Percentiles rank a stretch among this genome's conserved stretches.
phyloP scores from a whole-genome alignment of 2,329 filamentous ascomycete genomes.

The Alternaria triticimaculans region DNA sequence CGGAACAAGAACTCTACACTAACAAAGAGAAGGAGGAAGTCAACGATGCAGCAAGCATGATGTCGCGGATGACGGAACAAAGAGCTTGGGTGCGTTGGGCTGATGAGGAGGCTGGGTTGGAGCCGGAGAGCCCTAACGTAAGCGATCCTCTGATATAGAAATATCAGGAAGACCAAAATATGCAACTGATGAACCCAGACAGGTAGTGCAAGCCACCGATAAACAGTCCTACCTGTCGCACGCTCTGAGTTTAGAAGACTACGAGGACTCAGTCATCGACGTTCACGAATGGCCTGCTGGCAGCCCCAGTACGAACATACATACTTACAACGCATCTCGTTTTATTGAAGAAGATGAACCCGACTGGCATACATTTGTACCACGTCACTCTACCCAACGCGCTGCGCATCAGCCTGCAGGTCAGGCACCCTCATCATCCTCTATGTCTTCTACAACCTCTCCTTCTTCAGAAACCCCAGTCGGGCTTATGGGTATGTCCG shows the following conservation, averaged over 20 bases:
- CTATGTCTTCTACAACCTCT: neutral
- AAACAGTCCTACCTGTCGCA: neutral
- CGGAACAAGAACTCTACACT: no score
- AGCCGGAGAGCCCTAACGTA: neutral
- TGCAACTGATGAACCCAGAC: neutral
- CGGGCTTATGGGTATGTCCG: neutral
- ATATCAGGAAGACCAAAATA: neutral
- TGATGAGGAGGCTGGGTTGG: neutral
- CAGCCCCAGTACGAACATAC: neutral
- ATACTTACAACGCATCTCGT: neutral
- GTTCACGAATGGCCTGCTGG: neutral
- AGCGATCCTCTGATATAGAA: neutral
- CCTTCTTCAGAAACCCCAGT: neutral
- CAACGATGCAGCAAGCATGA: neutral
- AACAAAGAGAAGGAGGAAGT: neutral
- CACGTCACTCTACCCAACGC: neutral
- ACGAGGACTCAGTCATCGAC: neutral
- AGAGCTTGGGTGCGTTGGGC: neutral
- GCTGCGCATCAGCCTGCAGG: neutral
- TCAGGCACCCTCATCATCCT: neutral
- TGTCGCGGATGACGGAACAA: neutral
- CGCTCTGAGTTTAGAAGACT: neutral
- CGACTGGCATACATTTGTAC: neutral
- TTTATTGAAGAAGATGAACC: neutral
- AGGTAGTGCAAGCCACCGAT: neutral